Conservation (phyloP, 805 yeast genomes). For the Debaryomyces hansenii region DNA sequence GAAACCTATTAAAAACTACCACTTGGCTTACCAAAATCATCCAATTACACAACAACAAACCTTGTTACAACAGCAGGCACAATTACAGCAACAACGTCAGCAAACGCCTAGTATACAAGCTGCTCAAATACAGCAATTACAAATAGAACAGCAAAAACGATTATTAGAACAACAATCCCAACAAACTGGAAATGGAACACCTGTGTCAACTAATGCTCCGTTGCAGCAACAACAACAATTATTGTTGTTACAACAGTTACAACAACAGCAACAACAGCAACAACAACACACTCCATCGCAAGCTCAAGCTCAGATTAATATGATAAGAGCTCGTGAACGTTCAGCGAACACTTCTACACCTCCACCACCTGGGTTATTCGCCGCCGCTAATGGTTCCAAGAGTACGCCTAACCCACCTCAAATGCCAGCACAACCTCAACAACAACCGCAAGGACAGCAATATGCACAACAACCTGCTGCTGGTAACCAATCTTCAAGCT, state of each 20-base stretch:
- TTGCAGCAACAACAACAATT: conserved; percentile 20
- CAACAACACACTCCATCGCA: conserved; percentile 3
- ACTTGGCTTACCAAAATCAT: conserved; percentile 46
- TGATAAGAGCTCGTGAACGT: conserved; percentile 32
- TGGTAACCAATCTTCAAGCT: conserved; percentile 52
- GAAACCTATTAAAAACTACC: conserved; percentile 45
- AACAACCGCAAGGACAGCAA: conserved; percentile 13
- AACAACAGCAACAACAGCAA: conserved; percentile 34
- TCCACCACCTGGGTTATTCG: conserved; percentile 73
- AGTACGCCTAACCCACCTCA: not conserved
- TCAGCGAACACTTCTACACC: conserved; percentile 49
- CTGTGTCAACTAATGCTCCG: conserved; percentile 10
- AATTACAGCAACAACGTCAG: conserved; percentile 26
- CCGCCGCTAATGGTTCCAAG: conserved; percentile 12
- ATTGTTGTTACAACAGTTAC: conserved; percentile 35
- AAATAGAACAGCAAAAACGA: conserved; percentile 25
- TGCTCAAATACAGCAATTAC: conserved; percentile 31
- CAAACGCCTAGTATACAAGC: conserved; percentile 17
- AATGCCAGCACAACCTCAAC: conserved; percentile 2
- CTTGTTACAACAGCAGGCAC: conserved; percentile 33
- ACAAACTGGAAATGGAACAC: conserved; percentile 7
- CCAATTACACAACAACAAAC: conserved; percentile 38
- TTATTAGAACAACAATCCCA: conserved; percentile 11
- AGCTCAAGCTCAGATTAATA: conserved; percentile 20
- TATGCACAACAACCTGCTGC: conserved; percentile 11